Percentiles rank a stretch among this genome's conserved stretches.
Evolutionary conservation across 768 basidiomycete genomes (phyloP).

Genomic region (Aureoboletus auriporus): DNA sequence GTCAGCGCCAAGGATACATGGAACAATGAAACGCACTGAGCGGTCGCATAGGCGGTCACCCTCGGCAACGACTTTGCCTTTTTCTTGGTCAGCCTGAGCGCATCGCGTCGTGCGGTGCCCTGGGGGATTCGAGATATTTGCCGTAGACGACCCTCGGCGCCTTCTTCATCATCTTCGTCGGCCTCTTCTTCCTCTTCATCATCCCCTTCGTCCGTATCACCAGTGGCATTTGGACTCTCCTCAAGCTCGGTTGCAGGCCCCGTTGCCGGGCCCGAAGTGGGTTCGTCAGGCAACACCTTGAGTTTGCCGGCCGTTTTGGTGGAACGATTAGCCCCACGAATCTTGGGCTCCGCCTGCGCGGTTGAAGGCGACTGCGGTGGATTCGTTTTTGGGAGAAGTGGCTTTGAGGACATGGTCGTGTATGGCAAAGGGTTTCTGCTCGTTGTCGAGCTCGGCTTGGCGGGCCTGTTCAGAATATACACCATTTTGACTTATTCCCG

Average conservation of each 20-base stretch:
- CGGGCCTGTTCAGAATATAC: constrained; percentile 13
- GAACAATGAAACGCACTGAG: constrained; percentile 49
- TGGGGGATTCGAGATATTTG: constrained; percentile 93
- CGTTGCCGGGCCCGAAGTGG: constrained; percentile 42
- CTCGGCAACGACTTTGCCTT: constrained; percentile 88
- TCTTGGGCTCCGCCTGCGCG: constrained; percentile 42
- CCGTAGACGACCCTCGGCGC: constrained; percentile 53
- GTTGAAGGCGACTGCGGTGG: constrained; percentile 8
- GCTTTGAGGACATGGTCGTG: constrained; percentile 26
- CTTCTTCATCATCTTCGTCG: constrained; percentile 46
- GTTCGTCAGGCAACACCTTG: constrained; percentile 85
- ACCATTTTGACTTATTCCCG: neutral
- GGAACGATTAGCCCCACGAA: constrained; percentile 70
- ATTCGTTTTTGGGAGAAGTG: constrained; percentile 31
- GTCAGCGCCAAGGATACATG: too few species aligned
- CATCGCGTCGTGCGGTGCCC: constrained; percentile 90
- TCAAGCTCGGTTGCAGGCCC: constrained; percentile 24
- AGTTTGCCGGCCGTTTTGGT: constrained; percentile 83
- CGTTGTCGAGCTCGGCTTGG: constrained; percentile 14
- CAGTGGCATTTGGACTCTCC: constrained; percentile 46
- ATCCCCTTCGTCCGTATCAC: constrained; percentile 72
- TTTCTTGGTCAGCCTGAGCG: constrained; percentile 86
- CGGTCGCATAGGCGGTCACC: constrained; percentile 96
- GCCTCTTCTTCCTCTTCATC: constrained; percentile 52
- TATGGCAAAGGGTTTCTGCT: constrained; percentile 1